A percentile compares a stretch with the other conserved stretches of the same genome.
Conservation (phyloP, 2,329 filamentous ascomycete species). For the Leptodontidium sp. region DNA sequence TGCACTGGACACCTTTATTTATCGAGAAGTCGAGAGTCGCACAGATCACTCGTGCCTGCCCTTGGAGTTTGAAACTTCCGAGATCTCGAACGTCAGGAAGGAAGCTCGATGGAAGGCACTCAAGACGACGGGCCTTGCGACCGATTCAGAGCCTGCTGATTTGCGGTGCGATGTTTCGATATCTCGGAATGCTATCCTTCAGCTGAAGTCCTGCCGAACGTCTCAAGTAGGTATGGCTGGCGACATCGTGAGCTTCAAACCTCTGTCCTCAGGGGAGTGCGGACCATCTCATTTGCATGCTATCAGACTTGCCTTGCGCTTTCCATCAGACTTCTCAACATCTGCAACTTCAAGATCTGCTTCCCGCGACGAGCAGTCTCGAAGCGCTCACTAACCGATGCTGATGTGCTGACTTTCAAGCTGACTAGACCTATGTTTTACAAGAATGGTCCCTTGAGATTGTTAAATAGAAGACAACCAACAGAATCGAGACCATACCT, state of each 20-base stretch:
- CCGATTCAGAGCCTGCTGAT: neutral
- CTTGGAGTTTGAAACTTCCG: slow-evolving; percentile 18
- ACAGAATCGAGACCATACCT: neutral
- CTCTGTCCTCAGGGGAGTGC: too few relatives aligned
- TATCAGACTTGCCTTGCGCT: neutral
- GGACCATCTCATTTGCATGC: too few relatives aligned
- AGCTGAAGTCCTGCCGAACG: neutral
- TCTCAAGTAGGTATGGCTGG: neutral
- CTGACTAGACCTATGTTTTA: neutral
- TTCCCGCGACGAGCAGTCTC: neutral
- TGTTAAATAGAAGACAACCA: neutral
- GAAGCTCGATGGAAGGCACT: slow-evolving; percentile 1
- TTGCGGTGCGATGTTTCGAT: neutral
- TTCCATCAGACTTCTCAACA: neutral
- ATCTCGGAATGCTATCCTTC: neutral
- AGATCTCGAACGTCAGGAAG: slow-evolving; percentile 1
- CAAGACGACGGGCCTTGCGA: neutral
- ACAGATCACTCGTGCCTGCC: slow-evolving; percentile 9
- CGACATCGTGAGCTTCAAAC: too few relatives aligned
- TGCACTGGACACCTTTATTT: neutral
- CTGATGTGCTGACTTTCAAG: neutral
- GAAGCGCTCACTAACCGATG: neutral
- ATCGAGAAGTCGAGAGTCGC: slow-evolving; percentile 4
- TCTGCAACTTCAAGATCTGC: neutral
- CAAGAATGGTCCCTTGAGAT: neutral